A percentile compares a stretch with the other conserved stretches of the same genome.
phyloP scores from a whole-genome alignment of 768 basidiomycete genomes.

The Amanita muscaria region DNA sequence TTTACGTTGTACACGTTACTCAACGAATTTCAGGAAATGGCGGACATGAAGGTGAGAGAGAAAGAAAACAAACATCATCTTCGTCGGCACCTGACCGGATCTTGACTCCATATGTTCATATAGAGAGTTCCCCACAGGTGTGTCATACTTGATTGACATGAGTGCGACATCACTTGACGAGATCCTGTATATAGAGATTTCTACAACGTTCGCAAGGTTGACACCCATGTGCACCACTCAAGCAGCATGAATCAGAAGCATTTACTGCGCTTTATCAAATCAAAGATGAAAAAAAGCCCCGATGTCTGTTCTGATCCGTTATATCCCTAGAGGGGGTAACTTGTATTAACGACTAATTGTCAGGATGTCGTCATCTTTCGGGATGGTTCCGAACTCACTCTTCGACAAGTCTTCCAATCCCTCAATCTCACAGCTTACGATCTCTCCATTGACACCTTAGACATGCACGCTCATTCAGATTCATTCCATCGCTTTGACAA shows the following conservation, averaged over 20 bases:
- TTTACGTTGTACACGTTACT: slow-evolving; percentile 89
- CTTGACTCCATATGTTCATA: not conserved
- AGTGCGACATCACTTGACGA: not conserved
- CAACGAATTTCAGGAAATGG: slow-evolving; percentile 89
- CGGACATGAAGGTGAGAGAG: slow-evolving; percentile 90
- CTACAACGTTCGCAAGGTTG: slow-evolving; percentile 96
- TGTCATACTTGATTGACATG: not conserved
- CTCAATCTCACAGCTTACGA: slow-evolving; percentile 95
- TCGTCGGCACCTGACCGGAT: not conserved
- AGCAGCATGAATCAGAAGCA: slow-evolving; percentile 99
- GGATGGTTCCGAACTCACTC: slow-evolving; percentile 80
- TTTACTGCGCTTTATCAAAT: slow-evolving; percentile 94
- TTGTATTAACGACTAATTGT: slow-evolving; percentile 1
- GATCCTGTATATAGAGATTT: slow-evolving; percentile 63
- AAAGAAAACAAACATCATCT: not conserved
- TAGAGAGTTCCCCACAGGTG: slow-evolving; percentile 81
- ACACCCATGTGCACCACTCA: slow-evolving; percentile 97
- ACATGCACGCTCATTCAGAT: slow-evolving; percentile 98
- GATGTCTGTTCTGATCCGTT: slow-evolving; percentile 36
- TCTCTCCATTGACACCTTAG: slow-evolving; percentile 95
- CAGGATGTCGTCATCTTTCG: slow-evolving; percentile 96
- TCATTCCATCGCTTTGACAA: slow-evolving; percentile 99
- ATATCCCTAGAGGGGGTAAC: not conserved
- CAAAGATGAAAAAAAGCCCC: slow-evolving; percentile 89
- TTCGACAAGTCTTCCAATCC: slow-evolving; percentile 93